phyloP scores from a whole-genome alignment of 495 filamentous ascomycete species.

The Friedmanniomyces simplex region DNA sequence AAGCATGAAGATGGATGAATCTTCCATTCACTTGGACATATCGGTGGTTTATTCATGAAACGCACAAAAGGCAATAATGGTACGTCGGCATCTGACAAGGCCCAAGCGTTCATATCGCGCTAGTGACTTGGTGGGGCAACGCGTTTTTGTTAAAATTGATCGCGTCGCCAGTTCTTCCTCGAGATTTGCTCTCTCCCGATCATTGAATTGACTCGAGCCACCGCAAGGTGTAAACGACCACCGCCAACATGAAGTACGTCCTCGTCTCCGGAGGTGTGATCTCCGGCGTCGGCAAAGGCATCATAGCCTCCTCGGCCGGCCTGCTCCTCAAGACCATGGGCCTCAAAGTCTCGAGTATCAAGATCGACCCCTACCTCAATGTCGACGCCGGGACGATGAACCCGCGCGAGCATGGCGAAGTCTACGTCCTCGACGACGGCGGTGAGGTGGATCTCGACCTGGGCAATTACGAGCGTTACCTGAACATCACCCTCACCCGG shows the following conservation, averaged over 20 bases:
- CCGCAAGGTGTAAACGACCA: background rate
- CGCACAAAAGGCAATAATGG: no score
- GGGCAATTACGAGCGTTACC: constrained; percentile 88
- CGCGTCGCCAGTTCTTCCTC: background rate
- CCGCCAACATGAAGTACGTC: constrained; percentile 66
- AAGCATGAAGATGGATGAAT: no score
- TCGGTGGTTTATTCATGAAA: no score
- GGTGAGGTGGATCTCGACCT: constrained; percentile 87
- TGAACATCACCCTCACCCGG: constrained; percentile 57
- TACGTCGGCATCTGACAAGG: no score
- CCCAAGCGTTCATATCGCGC: background rate
- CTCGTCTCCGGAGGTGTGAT: constrained; percentile 74
- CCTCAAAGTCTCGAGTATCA: constrained; percentile 57
- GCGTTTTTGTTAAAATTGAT: background rate
- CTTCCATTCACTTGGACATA: no score
- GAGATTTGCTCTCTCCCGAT: background rate
- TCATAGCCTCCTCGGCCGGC: constrained; percentile 55
- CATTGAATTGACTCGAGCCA: background rate
- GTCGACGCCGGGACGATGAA: constrained; percentile 78
- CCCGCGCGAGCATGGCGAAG: constrained; percentile 69
- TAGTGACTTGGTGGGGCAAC: background rate
- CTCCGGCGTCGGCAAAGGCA: constrained; percentile 51
- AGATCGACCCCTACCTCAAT: constrained; percentile 79
- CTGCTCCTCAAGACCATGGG: constrained; percentile 77
- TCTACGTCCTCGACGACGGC: constrained; percentile 64